phyloP scores from a whole-genome alignment of 2,329 filamentous ascomycete species.

The Purpureocillium takamizusanense region DNA sequence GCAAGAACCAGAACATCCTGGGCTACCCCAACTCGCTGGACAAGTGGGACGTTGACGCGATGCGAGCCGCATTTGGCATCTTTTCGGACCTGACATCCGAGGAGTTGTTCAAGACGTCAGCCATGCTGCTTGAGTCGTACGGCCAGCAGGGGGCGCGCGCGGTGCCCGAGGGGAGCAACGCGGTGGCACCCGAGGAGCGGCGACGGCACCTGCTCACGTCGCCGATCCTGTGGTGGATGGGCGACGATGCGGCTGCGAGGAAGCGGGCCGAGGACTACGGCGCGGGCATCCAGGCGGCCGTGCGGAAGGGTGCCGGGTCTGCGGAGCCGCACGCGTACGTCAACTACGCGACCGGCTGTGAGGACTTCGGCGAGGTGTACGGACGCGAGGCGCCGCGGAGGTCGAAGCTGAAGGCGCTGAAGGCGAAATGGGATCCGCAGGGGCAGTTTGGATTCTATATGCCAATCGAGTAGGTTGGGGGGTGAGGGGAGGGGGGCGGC shows the following conservation, averaged over 20 bases:
- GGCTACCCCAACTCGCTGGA: constrained; percentile 7
- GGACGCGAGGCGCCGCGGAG: constrained; percentile 7
- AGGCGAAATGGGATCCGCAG: constrained; percentile 11
- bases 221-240: constrained; percentile 5
- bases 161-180: constrained; percentile 3
- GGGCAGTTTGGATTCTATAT: constrained; percentile 7
- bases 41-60: constrained; percentile 3
- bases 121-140: constrained; percentile 3
- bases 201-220: constrained; percentile 5
- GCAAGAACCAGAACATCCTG: constrained; percentile 6
- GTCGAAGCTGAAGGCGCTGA: constrained; percentile 4
- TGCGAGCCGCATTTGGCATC: constrained; percentile 4
- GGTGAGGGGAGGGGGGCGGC: too few species aligned
- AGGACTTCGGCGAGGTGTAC: constrained; percentile 7
- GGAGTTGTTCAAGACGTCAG: neutral
- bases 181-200: constrained; percentile 7
- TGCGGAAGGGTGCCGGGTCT: neutral
- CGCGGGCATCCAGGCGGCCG: neutral
- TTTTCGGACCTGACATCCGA: constrained; percentile 4
- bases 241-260: neutral
- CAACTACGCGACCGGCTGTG: constrained; percentile 10
- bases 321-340: constrained; percentile 8
- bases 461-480: constrained; percentile 1
- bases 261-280: constrained; percentile 3
- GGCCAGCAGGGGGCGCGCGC: constrained; percentile 3